These are phyloP conservation scores for Pachyrhizus erosus DNA, from an alignment of 306 rosid genomes.

Conservation along the genomic window DNA sequence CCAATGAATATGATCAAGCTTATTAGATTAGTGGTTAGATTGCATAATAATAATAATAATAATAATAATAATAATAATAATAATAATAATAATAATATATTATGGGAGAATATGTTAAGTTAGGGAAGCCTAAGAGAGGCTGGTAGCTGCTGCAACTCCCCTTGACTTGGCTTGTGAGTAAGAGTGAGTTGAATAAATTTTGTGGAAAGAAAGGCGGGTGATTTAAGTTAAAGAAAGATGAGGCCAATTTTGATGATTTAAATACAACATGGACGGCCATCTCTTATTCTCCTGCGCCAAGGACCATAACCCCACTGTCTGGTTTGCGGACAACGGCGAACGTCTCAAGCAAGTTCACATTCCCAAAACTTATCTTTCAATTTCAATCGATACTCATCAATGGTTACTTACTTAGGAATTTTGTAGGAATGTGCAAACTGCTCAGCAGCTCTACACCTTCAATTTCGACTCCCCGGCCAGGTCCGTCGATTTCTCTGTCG, in stretches of 20 bases:
- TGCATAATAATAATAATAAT: too few species aligned
- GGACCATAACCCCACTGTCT: constrained; percentile 83
- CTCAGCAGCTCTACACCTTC: constrained; percentile 73
- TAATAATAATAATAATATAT: too few species aligned
- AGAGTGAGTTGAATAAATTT: too few species aligned
- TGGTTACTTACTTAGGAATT: too few species aligned
- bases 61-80: too few species aligned
- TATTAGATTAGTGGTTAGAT: too few species aligned
- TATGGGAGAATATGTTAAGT: background rate
- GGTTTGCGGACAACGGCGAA: constrained; percentile 98
- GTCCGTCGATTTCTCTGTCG: constrained; percentile 73
- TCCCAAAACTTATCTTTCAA: too few species aligned
- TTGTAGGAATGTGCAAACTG: constrained; percentile 83
- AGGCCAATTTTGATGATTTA: constrained; percentile 95
- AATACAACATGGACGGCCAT: constrained; percentile 86
- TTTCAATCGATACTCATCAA: too few species aligned
- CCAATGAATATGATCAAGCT: too few species aligned
- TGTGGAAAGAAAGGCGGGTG: background rate
- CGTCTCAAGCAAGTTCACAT: constrained; percentile 67
- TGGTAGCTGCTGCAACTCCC: background rate
- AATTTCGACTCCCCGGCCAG: constrained; percentile 79
- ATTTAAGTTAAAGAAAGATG: too few species aligned
- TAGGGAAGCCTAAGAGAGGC: background rate
- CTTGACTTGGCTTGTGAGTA: too few species aligned
- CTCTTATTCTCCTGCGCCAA: constrained; percentile 91